These are phyloP conservation scores for Cladosporium sp. DNA, from an alignment of 2,329 filamentous ascomycete species.

Conservation along the genomic window DNA sequence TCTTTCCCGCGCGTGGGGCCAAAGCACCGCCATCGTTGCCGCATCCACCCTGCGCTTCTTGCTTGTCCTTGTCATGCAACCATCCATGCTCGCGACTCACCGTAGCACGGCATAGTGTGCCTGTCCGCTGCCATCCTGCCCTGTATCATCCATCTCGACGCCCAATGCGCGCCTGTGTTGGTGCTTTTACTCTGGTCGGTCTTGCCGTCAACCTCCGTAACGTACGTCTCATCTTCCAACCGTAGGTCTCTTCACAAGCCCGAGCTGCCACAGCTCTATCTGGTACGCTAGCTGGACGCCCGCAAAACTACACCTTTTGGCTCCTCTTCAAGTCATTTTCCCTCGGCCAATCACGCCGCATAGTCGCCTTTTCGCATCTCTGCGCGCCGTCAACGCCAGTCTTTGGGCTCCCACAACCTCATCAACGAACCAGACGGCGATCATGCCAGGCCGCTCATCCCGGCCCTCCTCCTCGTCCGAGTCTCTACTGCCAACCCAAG, in stretches of 20 bases:
- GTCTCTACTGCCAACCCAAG: neutral
- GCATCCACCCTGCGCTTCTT: slow-evolving; percentile 1
- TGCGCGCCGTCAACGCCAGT: slow-evolving; percentile 1
- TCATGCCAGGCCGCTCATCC: slow-evolving; percentile 9
- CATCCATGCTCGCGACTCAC: neutral
- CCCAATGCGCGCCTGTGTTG: slow-evolving; percentile 2
- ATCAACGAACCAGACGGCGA: slow-evolving; percentile 10
- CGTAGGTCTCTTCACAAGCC: slow-evolving; percentile 9
- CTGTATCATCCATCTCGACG: neutral
- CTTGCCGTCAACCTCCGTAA: no score
- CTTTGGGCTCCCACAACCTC: slow-evolving; percentile 14
- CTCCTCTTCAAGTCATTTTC: slow-evolving; percentile 11
- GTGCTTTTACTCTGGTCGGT: no score
- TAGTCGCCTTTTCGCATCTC: slow-evolving; percentile 2
- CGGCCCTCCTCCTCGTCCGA: slow-evolving; percentile 3
- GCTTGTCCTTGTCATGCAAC: neutral
- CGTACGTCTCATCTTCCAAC: no score
- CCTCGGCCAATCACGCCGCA: slow-evolving; percentile 8
- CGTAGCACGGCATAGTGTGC: neutral
- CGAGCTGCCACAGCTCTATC: slow-evolving; percentile 3
- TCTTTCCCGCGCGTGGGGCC: slow-evolving; percentile 10
- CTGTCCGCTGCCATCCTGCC: neutral
- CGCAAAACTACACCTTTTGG: slow-evolving; percentile 13
- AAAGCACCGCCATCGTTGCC: neutral
- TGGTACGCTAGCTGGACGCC: slow-evolving; percentile 14